A percentile compares a stretch with the other conserved stretches of the same genome.
Evolutionary conservation across 2,329 filamentous ascomycete genomes (phyloP).

Genomic region (Tolypocladium guangdongense): DNA sequence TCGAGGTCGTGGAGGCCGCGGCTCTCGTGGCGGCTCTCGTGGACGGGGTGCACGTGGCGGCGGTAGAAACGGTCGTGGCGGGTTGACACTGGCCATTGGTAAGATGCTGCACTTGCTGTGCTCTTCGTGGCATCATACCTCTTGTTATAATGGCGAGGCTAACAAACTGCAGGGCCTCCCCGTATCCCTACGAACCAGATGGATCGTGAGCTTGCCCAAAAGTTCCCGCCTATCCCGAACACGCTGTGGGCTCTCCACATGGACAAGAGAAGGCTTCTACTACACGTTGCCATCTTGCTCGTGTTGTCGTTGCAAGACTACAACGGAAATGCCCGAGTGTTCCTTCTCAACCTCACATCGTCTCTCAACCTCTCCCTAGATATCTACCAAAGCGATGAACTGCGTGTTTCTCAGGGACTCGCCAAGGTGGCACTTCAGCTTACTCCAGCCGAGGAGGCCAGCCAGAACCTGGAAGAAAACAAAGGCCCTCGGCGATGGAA

Average conservation of each 20-base stretch:
- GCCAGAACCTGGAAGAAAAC: slow-evolving; percentile 43
- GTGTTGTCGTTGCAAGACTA: slow-evolving; percentile 71
- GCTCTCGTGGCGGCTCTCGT: slow-evolving; percentile 9
- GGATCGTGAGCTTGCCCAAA: slow-evolving; percentile 34
- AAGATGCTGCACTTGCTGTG: slow-evolving; percentile 8
- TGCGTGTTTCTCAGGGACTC: slow-evolving; percentile 62
- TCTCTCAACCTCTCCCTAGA: slow-evolving; percentile 58
- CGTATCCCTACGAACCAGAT: slow-evolving; percentile 29
- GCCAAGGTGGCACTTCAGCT: slow-evolving; percentile 56
- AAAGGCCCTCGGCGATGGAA: slow-evolving; percentile 61
- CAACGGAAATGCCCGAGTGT: slow-evolving; percentile 58
- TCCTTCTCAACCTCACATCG: slow-evolving; percentile 59
- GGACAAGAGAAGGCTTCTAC: slow-evolving; percentile 53
- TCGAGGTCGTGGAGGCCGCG: slow-evolving; percentile 25
- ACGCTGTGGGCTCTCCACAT: slow-evolving; percentile 47
- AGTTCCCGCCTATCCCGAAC: slow-evolving; percentile 51
- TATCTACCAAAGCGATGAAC: slow-evolving; percentile 59
- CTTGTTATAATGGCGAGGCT: neutral
- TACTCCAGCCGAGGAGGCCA: slow-evolving; percentile 16
- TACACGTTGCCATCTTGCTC: slow-evolving; percentile 63
- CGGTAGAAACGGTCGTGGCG: slow-evolving; percentile 14
- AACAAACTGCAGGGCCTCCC: slow-evolving; percentile 20
- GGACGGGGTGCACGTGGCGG: slow-evolving; percentile 20
- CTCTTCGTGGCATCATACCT: neutral
- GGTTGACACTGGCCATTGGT: slow-evolving; percentile 25